Evolutionary conservation across 495 filamentous ascomycete genomes (phyloP).

Genomic region (Entonaema liquescens): DNA sequence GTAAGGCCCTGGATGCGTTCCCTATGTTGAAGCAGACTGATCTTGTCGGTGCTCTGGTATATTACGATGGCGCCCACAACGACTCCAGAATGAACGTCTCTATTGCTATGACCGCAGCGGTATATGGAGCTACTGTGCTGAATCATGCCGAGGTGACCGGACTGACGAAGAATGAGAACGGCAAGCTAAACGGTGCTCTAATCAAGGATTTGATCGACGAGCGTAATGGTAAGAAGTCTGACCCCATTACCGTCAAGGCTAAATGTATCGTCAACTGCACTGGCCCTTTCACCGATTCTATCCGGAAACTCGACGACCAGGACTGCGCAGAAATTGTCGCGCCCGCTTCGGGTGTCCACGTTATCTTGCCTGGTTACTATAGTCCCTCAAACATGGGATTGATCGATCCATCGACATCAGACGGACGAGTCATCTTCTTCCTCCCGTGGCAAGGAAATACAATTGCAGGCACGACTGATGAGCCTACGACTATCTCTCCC

Average conservation of each 20-base stretch:
- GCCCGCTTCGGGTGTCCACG: conserved; percentile 91
- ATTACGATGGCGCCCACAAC: conserved; percentile 98
- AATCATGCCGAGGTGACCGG: conserved; percentile 92
- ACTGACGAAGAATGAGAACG: conserved; percentile 80
- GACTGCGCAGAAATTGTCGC: conserved; percentile 85
- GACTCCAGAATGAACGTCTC: conserved; percentile 99
- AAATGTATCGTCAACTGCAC: conserved; percentile 97
- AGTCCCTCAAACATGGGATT: conserved; percentile 95
- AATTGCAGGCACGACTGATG: conserved; percentile 96
- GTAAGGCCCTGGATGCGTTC: conserved; percentile 93
- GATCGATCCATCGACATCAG: conserved; percentile 93
- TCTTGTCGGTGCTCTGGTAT: conserved; percentile 89
- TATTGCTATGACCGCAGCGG: conserved; percentile 91
- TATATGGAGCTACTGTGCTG: conserved; percentile 91
- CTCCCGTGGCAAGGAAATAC: conserved; percentile 99
- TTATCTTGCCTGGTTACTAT: conserved; percentile 96
- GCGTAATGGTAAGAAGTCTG: conserved; percentile 54
- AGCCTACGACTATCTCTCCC: conserved; percentile 78
- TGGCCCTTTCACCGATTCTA: conserved; percentile 92
- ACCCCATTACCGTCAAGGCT: conserved; percentile 79
- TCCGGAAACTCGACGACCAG: conserved; percentile 87
- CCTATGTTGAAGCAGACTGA: conserved; percentile 94
- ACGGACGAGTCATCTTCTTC: conserved; percentile 98
- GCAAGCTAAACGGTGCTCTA: conserved; percentile 80
- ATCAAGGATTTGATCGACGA: conserved; percentile 78